These are phyloP conservation scores for Dichotomocladium elegans DNA, from an alignment of 371 early-diverging fungal species.

Conservation along the genomic window DNA sequence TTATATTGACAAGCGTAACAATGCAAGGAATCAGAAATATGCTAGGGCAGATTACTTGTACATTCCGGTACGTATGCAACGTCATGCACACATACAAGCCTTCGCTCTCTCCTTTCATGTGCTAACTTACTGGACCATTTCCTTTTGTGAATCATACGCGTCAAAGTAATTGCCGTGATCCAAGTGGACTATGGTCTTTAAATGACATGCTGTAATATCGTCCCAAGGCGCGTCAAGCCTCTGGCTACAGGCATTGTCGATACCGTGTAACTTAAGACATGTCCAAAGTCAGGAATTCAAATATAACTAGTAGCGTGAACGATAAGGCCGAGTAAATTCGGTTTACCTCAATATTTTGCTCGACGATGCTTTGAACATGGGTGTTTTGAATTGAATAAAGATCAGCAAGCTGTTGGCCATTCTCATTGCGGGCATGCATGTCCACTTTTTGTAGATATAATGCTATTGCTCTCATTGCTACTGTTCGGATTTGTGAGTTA, in stretches of 20 bases:
- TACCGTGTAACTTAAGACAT: conserved; percentile 12
- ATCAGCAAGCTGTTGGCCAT: conserved; percentile 20
- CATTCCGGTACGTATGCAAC: not conserved
- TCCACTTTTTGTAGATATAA: conserved; percentile 16
- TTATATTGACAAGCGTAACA: not conserved
- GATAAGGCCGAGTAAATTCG: not conserved
- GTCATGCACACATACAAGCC: not conserved
- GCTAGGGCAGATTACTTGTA: too few relatives aligned
- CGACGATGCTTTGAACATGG: conserved; percentile 14
- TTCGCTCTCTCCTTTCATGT: too few relatives aligned
- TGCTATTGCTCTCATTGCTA: conserved; percentile 6
- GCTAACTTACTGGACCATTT: conserved; percentile 47
- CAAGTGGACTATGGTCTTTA: conserved; percentile 35
- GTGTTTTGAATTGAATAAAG: conserved; percentile 20
- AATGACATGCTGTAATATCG: conserved; percentile 42
- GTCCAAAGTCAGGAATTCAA: not conserved
- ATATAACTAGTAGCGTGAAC: not conserved
- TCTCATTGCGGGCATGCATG: conserved; percentile 13
- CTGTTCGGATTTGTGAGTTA: too few relatives aligned
- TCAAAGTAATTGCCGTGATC: conserved; percentile 30
- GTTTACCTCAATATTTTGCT: conserved; percentile 16
- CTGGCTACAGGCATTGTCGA: conserved; percentile 26
- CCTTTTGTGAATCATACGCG: conserved; percentile 56
- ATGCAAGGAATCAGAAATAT: not conserved
- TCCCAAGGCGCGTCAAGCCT: conserved; percentile 42